Percentiles rank a stretch among this genome's conserved stretches.
phyloP scores from a whole-genome alignment of 768 basidiomycete genomes.

The Naganishia friedmannii region DNA sequence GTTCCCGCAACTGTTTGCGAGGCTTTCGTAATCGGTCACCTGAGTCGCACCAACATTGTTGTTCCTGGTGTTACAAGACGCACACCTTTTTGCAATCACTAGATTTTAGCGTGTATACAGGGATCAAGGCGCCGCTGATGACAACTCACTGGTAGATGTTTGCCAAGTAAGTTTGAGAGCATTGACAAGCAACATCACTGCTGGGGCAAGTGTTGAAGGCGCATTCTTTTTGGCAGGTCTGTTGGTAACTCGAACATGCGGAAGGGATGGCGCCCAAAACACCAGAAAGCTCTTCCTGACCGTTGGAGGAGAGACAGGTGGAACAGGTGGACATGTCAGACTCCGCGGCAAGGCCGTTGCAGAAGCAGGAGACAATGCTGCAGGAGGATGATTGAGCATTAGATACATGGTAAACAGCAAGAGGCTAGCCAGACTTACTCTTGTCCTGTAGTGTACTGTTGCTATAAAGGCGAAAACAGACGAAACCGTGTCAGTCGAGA shows the following conservation, averaged over 20 bases:
- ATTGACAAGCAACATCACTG: slow-evolving; percentile 49
- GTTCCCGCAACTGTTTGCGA: slow-evolving; percentile 44
- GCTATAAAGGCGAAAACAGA: slow-evolving; percentile 21
- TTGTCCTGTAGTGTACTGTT: slow-evolving; percentile 30
- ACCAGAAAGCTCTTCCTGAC: slow-evolving; percentile 36
- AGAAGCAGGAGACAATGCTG: slow-evolving; percentile 49
- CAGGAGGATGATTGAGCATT: not conserved
- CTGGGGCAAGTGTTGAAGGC: slow-evolving; percentile 43
- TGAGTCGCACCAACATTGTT: slow-evolving; percentile 47
- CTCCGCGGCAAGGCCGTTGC: slow-evolving; percentile 41
- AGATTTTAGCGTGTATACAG: not conserved
- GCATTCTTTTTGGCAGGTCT: slow-evolving; percentile 47
- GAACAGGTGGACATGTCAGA: slow-evolving; percentile 43
- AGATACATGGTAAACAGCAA: not conserved
- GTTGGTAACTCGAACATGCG: not conserved
- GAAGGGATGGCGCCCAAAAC: slow-evolving; percentile 9
- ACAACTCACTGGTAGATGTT: slow-evolving; percentile 43
- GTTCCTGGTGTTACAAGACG: slow-evolving; percentile 50
- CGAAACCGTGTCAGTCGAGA: not conserved
- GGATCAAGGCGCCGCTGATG: not conserved
- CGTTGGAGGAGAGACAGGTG: slow-evolving; percentile 43
- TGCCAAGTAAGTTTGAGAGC: slow-evolving; percentile 43
- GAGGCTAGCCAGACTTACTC: slow-evolving; percentile 12
- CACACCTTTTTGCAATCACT: slow-evolving; percentile 37
- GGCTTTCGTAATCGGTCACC: slow-evolving; percentile 45